Base-by-base conservation (phyloP, 108 stramenopile genomes). In the Parmales sp. region DNA sequence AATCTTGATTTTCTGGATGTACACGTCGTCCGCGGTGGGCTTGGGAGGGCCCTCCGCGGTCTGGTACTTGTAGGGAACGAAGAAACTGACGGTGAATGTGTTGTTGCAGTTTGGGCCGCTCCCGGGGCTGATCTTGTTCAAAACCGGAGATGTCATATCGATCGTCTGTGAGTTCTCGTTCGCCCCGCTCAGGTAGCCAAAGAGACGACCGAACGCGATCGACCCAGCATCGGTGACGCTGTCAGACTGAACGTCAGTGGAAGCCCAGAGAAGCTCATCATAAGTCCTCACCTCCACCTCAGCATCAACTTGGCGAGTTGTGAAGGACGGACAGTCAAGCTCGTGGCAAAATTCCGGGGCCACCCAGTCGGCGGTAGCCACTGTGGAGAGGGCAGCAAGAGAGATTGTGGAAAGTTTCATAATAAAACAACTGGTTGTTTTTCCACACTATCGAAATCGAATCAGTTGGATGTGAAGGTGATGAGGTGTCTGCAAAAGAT, bases 291-390 rank as follows among this genome's bases (percentile, higher is more conserved):
- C 23, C 34, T 63, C 60, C 2, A 63, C 22, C 31, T 3, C 2
- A 11, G 19, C 23, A 23, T 29, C 29, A 23, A 28, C 16, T 16
- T 13, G 2, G 3, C 26, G 8, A 23, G 29, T 63, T 16, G 26
- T 36, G 60, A 63, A 63, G 29, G 60, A 29, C 18, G 60, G 60
- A 31, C 60, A 63, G 60, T 63, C 60, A 18, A 63, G 60, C 31
- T 63, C 60, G 60, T 63, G 60, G 60, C 60, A 63, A 31, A 34
- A 63, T 31, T 31, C 28, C 4, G 60, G 60, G 6, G 60, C 60
- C n/a, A n/a, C n/a, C n/a, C n/a, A n/a, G n/a, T n/a, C n/a, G n/a
- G n/a, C n/a, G n/a, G n/a, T n/a, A n/a, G n/a, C n/a, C n/a, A n/a
- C n/a, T n/a, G n/a, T n/a, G n/a, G n/a, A n/a, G n/a, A n/a, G n/a